Evolutionary conservation across 2,329 filamentous ascomycete species (phyloP).

Genomic region (Diaporthe destruens): DNA sequence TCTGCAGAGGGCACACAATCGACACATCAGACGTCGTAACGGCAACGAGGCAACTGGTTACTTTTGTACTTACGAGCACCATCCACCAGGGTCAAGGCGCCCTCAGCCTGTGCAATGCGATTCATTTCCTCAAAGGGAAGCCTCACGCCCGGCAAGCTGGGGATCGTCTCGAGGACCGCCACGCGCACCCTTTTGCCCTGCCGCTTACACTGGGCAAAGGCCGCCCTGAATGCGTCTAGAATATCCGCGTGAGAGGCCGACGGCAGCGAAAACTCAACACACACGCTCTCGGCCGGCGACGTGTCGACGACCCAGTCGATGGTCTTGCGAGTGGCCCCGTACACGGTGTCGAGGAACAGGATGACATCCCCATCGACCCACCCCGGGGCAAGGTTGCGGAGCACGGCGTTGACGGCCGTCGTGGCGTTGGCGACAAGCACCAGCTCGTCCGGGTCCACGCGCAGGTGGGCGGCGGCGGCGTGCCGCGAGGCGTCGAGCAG

Average conservation of each 20-base stretch:
- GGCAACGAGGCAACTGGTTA: too few species aligned
- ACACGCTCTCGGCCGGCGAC: constrained; percentile 59
- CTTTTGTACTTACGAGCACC: constrained; percentile 51
- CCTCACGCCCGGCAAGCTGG: constrained; percentile 80
- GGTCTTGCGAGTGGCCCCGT: constrained; percentile 73
- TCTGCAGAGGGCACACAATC: constrained; percentile 68
- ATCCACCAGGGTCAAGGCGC: constrained; percentile 81
- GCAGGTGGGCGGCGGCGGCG: constrained; percentile 74
- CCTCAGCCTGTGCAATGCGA: constrained; percentile 72
- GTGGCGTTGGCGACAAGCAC: constrained; percentile 89
- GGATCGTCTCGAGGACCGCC: constrained; percentile 85
- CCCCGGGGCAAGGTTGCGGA: constrained; percentile 71
- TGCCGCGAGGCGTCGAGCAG: constrained; percentile 74
- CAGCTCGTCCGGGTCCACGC: constrained; percentile 72
- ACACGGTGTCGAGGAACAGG: constrained; percentile 82
- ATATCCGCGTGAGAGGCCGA: constrained; percentile 74
- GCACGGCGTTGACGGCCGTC: constrained; percentile 79
- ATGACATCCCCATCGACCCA: constrained; percentile 80
- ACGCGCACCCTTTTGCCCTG: constrained; percentile 71
- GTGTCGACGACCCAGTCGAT: constrained; percentile 77
- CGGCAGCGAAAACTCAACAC: constrained; percentile 75
- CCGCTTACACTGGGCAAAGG: constrained; percentile 69
- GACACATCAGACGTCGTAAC: too few species aligned
- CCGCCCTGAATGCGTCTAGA: constrained; percentile 68
- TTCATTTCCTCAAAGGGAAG: constrained; percentile 82